Evolutionary conservation across 1,139 yeast genomes (phyloP).

Genomic region (Saccharomyces hybrid): DNA sequence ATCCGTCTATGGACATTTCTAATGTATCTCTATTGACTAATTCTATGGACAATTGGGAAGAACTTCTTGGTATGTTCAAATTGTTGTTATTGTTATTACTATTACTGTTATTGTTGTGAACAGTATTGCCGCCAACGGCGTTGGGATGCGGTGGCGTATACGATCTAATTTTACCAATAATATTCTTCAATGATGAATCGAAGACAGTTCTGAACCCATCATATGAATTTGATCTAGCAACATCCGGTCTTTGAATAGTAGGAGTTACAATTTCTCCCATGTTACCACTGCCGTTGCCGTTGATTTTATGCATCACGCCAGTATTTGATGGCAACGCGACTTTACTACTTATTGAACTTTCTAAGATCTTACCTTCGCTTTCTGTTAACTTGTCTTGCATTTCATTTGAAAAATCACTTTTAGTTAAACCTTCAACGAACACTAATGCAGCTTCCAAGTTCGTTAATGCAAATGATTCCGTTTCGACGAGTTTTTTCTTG

Average conservation of each 20-base stretch:
- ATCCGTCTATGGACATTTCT: slow-evolving; percentile 1
- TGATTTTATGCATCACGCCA: not conserved
- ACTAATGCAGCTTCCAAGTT: slow-evolving; percentile 58
- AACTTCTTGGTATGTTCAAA: slow-evolving; percentile 8
- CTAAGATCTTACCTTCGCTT: slow-evolving; percentile 14
- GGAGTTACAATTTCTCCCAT: slow-evolving; percentile 1
- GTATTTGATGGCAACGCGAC: slow-evolving; percentile 14
- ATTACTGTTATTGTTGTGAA: not conserved
- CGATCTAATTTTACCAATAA: slow-evolving; percentile 26
- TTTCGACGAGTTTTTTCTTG: slow-evolving; percentile 40
- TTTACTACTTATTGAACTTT: slow-evolving; percentile 15
- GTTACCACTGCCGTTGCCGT: not conserved
- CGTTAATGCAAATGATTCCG: slow-evolving; percentile 51
- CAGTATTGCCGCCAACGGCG: slow-evolving; percentile 4
- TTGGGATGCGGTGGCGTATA: slow-evolving; percentile 24
- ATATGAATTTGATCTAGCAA: slow-evolving; percentile 17
- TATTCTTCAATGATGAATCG: slow-evolving; percentile 26
- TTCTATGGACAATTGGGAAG: slow-evolving; percentile 10
- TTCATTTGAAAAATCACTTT: slow-evolving; percentile 36
- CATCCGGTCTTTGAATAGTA: slow-evolving; percentile 10
- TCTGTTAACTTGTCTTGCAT: slow-evolving; percentile 13
- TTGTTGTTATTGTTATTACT: not conserved
- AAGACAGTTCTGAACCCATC: slow-evolving; percentile 24
- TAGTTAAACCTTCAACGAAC: slow-evolving; percentile 42
- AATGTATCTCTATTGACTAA: slow-evolving; percentile 3